These are phyloP conservation scores for Candida verbasci DNA, from an alignment of 805 yeast genomes.

Conservation along the genomic window DNA sequence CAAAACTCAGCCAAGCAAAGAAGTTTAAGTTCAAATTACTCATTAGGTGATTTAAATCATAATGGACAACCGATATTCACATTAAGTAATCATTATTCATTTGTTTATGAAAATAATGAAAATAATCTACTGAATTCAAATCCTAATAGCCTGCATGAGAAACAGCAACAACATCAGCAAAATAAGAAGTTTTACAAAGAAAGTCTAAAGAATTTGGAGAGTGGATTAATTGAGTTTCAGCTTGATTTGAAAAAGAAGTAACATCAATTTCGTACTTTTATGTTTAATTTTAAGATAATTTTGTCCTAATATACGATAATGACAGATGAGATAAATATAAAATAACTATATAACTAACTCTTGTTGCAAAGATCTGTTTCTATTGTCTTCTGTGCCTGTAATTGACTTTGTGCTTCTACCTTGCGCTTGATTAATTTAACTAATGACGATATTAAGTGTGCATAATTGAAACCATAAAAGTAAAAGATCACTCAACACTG, in stretches of 20 bases:
- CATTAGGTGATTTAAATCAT: constrained; percentile 8
- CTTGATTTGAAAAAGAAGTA: constrained; percentile 14
- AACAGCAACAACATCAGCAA: neutral
- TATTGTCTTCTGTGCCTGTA: no score
- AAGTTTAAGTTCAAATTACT: constrained; percentile 3
- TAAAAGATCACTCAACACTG: no score
- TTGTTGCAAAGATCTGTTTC: no score
- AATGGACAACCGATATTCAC: constrained; percentile 12
- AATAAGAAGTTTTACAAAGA: constrained; percentile 1
- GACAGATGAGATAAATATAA: no score
- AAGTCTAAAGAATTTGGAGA: constrained; percentile 20
- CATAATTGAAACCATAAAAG: no score
- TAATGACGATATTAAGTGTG: no score
- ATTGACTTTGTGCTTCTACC: no score
- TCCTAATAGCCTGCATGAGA: no score
- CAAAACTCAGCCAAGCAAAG: neutral
- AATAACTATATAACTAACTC: no score
- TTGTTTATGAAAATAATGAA: constrained; percentile 16
- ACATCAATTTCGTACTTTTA: neutral
- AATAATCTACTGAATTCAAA: constrained; percentile 3
- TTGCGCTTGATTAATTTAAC: no score
- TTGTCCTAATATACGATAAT: no score
- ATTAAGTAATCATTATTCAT: constrained; percentile 14
- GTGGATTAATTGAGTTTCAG: constrained; percentile 25
- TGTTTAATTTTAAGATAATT: no score